phyloP scores from a whole-genome alignment of 371 early-diverging fungal species.

The Smittium mucronatum region DNA sequence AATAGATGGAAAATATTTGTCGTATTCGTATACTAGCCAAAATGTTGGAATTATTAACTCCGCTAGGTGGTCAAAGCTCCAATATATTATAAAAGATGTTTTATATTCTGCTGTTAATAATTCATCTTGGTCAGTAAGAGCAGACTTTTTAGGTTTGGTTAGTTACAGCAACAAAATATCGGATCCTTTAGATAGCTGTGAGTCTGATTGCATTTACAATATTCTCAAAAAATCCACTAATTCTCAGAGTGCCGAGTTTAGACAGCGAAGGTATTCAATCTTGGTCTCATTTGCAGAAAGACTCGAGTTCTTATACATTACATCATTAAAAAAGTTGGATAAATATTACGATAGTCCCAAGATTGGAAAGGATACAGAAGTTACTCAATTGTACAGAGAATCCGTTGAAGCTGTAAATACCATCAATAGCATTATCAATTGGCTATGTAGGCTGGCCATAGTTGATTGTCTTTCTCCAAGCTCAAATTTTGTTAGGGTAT shows the following conservation, averaged over 20 bases:
- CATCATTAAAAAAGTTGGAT: neutral
- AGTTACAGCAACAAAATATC: conserved; percentile 60
- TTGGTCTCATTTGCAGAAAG: conserved; percentile 35
- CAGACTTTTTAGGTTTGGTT: conserved; percentile 64
- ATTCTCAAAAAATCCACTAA: conserved; percentile 54
- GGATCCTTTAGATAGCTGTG: conserved; percentile 40
- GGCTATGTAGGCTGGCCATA: conserved; percentile 28
- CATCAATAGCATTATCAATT: conserved; percentile 14
- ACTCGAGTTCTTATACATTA: neutral
- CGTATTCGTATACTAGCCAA: neutral
- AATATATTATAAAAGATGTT: neutral
- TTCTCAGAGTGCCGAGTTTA: conserved; percentile 59
- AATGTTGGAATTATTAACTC: neutral
- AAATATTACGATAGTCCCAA: neutral
- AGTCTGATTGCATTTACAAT: conserved; percentile 40
- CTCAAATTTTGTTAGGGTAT: conserved; percentile 28
- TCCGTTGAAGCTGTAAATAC: conserved; percentile 7
- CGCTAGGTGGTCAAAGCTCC: neutral
- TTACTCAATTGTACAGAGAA: neutral
- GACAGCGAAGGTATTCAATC: conserved; percentile 53
- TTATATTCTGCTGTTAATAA: conserved; percentile 41
- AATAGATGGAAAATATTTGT: neutral
- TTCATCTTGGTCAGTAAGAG: conserved; percentile 56
- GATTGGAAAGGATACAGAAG: neutral
- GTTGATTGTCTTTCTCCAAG: conserved; percentile 27